Conservation (phyloP, 345 rosid species). For the sweet orange (Citrus sinensis) region DVS_A1.0 CM039163.1:42810501-42811000, state of each 20-base stretch:
- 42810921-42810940: not conserved
- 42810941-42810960: not conserved
- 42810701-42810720: slow-evolving; percentile 1
- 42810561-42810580: not conserved
- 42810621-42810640: slow-evolving; percentile 1
- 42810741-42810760: not conserved
- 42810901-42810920: not conserved
- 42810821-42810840: not conserved
- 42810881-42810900: not conserved
- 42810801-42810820: not conserved
- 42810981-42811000: too few species aligned
- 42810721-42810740: not conserved
- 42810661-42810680: not conserved
- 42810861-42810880: not conserved
- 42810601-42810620: too few species aligned
- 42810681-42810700: not conserved
- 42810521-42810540: slow-evolving; percentile 73
- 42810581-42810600: too few species aligned
- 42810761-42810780: not conserved
- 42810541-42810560: slow-evolving; percentile 89
- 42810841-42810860: slow-evolving; percentile 1
- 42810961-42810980: too few species aligned
- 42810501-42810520: slow-evolving; percentile 74
- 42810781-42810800: not conserved
- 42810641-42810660: not conserved